Base-by-base conservation (phyloP, 495 filamentous ascomycete species). In the Penicillium malachiteum region DNA sequence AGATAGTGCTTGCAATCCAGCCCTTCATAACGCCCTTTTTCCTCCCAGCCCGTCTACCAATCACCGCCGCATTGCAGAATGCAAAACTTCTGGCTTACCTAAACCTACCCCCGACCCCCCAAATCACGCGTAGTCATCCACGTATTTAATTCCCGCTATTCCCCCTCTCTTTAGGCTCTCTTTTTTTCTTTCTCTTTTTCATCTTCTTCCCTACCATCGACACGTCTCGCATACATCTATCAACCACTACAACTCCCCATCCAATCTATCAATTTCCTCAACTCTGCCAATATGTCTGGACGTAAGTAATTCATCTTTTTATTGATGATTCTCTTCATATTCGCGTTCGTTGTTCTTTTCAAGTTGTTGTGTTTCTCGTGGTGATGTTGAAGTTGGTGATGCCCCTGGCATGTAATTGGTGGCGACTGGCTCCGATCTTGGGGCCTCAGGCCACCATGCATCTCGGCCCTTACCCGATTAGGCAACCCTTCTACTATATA, bases 261-360 rank as follows among this genome's bases (percentile, higher is more conserved):
- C 58, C 58, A 33, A 53, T 40, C 56, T 46, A 57, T 63, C 58
- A 38, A n/a, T 21, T 55, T 50, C 48, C 62, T 16, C 14, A 55
- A 54, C 49, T 43, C 65, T 59, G 67, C 71, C 82, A 90, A 74
- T 60, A 96, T 96, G 91, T 92, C 91, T 90, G 91, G 91, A 89
- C 91, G 91, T 96, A 83, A 90, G 91, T 92, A 70, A 56, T 48
- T 11, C 37, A 43, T 62, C 18, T 56, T 11, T 66, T 48, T 52
- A 30, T 57, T 49, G 48, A 17, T 37, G 4, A 52, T 42, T 57
- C 57, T 62, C 40, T 52, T 45, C 48, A 40, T 63, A 37, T 11
- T 60, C 42, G 55, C 48, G 17, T 67, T 58, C 67, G 54, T 49
- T 52, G 50, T 55, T 34, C 52, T 41, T 17, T 13, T 26, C 50